Evolutionary conservation across 352 stramenopile species (phyloP).

Genomic region (Globisporangium irregulare): DNA sequence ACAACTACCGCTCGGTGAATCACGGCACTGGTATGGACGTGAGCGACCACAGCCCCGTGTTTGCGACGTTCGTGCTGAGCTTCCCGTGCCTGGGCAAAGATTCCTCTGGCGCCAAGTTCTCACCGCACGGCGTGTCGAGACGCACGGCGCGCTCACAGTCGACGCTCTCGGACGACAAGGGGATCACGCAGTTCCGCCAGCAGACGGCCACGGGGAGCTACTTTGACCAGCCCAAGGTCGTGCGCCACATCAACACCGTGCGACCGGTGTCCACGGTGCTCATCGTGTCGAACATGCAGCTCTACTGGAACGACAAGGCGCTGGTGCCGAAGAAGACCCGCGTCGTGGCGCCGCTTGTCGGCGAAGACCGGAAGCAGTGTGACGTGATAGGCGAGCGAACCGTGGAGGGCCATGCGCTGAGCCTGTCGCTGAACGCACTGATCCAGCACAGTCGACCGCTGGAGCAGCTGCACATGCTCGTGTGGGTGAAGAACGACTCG

Average conservation of each 20-base stretch:
- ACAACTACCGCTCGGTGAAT: constrained; percentile 85
- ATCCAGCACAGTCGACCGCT: constrained; percentile 68
- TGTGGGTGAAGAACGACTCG: constrained; percentile 80
- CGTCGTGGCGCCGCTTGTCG: constrained; percentile 69
- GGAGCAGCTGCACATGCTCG: constrained; percentile 80
- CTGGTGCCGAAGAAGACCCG: constrained; percentile 81
- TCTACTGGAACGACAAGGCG: constrained; percentile 64
- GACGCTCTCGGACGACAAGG: constrained; percentile 26
- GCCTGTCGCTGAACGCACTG: constrained; percentile 70
- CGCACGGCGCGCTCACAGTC: constrained; percentile 57
- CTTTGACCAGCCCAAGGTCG: constrained; percentile 73
- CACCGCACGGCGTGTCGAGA: constrained; percentile 5
- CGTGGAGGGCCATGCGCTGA: constrained; percentile 45
- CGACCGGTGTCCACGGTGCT: constrained; percentile 67
- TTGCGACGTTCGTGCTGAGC: constrained; percentile 70
- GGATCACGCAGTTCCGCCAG: constrained; percentile 24
- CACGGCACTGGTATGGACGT: constrained; percentile 80
- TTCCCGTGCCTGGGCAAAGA: constrained; percentile 43
- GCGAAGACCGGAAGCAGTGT: constrained; percentile 74
- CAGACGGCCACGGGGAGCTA: constrained; percentile 52
- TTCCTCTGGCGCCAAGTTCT: constrained; percentile 11
- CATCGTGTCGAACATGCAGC: constrained; percentile 71
- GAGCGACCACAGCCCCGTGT: constrained; percentile 82
- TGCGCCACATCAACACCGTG: constrained; percentile 56
- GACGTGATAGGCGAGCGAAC: constrained; percentile 73